These are phyloP conservation scores for Penicillium atrosanguineum DNA, from an alignment of 495 filamentous ascomycete species.

Conservation along the genomic window DNA sequence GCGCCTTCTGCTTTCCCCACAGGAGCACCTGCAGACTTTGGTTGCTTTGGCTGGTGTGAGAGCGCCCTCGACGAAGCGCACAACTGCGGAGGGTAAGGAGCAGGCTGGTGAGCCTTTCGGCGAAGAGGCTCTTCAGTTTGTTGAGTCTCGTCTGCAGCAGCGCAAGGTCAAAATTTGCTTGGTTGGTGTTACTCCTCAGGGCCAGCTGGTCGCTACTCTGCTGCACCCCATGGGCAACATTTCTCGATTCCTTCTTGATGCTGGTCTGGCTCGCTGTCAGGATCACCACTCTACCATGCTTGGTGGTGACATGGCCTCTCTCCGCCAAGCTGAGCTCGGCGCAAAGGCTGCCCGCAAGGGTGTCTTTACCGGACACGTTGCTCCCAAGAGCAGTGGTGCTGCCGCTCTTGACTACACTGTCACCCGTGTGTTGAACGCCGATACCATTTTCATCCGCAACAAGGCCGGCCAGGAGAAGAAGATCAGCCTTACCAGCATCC, in stretches of 20 bases:
- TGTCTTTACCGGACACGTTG: conserved; percentile 74
- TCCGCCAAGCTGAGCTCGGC: conserved; percentile 82
- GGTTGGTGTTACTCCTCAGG: conserved; percentile 82
- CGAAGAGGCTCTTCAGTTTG: conserved; percentile 79
- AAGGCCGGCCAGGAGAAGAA: conserved; percentile 83
- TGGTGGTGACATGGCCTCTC: conserved; percentile 76
- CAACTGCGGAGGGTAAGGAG: conserved; percentile 71
- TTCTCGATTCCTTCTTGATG: conserved; percentile 79
- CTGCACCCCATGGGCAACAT: conserved; percentile 90
- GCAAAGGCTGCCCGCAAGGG: conserved; percentile 73
- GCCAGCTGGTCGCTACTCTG: conserved; percentile 75
- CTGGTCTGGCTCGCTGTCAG: conserved; percentile 85
- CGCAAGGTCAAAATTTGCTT: conserved; percentile 77
- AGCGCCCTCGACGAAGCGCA: conserved; percentile 79
- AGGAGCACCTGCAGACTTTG: conserved; percentile 79
- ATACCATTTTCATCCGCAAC: conserved; percentile 81
- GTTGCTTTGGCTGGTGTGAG: conserved; percentile 87
- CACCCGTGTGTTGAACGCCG: conserved; percentile 79
- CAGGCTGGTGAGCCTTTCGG: conserved; percentile 85
- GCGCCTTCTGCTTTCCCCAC: conserved; percentile 72
- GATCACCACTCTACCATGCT: conserved; percentile 92
- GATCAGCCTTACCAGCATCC: conserved; percentile 86
- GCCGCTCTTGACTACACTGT: conserved; percentile 76
- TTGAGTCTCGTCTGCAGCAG: conserved; percentile 81
- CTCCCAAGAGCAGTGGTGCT: conserved; percentile 50